Percentiles rank a stretch among this genome's conserved stretches.
These are phyloP conservation scores for Pseudocercospora cruenta DNA, from an alignment of 2,329 filamentous ascomycete genomes.

Conservation along the genomic window DNA sequence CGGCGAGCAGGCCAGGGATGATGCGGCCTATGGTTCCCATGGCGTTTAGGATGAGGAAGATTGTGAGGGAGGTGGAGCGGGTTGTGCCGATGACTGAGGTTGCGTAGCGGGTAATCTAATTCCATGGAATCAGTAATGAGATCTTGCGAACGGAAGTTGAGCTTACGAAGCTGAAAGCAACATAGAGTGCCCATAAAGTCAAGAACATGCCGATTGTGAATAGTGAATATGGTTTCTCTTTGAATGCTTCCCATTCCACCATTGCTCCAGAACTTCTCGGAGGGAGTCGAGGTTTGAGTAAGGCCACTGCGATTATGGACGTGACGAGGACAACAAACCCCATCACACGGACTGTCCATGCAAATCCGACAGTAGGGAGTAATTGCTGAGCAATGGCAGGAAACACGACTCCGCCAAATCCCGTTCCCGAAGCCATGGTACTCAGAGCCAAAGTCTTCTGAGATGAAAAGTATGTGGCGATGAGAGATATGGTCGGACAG, in stretches of 20 bases:
- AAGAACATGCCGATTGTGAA: constrained; percentile 9
- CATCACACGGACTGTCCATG: constrained; percentile 56
- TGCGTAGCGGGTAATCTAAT: background rate
- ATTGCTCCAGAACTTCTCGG: constrained; percentile 34
- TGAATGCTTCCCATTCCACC: constrained; percentile 44
- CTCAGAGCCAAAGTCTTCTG: constrained; percentile 61
- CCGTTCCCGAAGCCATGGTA: constrained; percentile 60
- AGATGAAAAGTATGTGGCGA: constrained; percentile 66
- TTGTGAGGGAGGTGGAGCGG: background rate
- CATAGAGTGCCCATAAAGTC: background rate
- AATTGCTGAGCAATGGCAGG: background rate
- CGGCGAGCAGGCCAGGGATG: background rate
- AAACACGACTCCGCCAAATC: background rate
- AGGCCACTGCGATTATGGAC: background rate
- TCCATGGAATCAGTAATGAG: too few species aligned
- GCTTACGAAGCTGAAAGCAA: constrained; percentile 1
- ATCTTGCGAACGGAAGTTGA: too few species aligned
- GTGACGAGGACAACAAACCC: constrained; percentile 48
- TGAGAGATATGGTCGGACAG: constrained; percentile 63
- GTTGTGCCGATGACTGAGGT: background rate
- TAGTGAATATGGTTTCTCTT: constrained; percentile 38
- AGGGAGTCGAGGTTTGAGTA: constrained; percentile 22
- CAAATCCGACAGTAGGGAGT: constrained; percentile 44
- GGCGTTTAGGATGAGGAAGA: background rate
- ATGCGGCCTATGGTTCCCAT: background rate